Conservation (phyloP, 1,284 basidiomycete genomes). For the Ustilago trichophora region DNA sequence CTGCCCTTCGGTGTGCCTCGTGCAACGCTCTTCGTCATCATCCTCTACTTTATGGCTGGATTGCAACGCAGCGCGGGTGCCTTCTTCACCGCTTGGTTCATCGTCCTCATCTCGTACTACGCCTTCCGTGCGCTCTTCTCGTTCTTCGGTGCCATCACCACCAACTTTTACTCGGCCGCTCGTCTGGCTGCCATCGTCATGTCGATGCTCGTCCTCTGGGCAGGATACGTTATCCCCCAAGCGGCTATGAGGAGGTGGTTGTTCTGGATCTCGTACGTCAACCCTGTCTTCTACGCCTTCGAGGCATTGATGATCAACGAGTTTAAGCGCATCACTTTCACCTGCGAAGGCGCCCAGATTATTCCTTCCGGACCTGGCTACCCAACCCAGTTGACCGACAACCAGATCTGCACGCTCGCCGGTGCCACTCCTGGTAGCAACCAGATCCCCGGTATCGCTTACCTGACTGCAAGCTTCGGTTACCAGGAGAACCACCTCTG, state of each 20-base stretch:
- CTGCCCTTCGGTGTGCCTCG: constrained; percentile 68
- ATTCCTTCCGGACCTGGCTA: constrained; percentile 40
- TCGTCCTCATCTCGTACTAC: constrained; percentile 52
- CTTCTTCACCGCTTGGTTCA: constrained; percentile 72
- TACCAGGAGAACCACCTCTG: constrained; percentile 72
- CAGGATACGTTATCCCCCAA: constrained; percentile 57
- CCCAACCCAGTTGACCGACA: constrained; percentile 27
- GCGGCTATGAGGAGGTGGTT: constrained; percentile 83
- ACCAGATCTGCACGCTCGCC: constrained; percentile 68
- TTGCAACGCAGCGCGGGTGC: constrained; percentile 36
- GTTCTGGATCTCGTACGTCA: constrained; percentile 73
- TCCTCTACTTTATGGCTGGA: constrained; percentile 66
- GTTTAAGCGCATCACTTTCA: constrained; percentile 64
- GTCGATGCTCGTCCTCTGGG: constrained; percentile 48
- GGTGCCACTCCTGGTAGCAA: constrained; percentile 68
- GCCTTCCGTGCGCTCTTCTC: constrained; percentile 54
- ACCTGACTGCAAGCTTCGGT: constrained; percentile 72
- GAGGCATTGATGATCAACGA: constrained; percentile 72
- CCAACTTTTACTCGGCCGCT: constrained; percentile 52
- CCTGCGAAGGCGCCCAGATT: constrained; percentile 47
- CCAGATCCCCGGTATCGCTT: constrained; percentile 69
- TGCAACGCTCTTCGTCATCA: constrained; percentile 66
- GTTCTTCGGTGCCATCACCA: constrained; percentile 51
- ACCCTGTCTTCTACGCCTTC: constrained; percentile 77
- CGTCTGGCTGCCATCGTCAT: constrained; percentile 58